Percentiles rank a stretch among this genome's conserved stretches.
These are phyloP conservation scores for Daedaleopsis nitida DNA, from an alignment of 768 basidiomycete species.

Conservation along the genomic window DNA sequence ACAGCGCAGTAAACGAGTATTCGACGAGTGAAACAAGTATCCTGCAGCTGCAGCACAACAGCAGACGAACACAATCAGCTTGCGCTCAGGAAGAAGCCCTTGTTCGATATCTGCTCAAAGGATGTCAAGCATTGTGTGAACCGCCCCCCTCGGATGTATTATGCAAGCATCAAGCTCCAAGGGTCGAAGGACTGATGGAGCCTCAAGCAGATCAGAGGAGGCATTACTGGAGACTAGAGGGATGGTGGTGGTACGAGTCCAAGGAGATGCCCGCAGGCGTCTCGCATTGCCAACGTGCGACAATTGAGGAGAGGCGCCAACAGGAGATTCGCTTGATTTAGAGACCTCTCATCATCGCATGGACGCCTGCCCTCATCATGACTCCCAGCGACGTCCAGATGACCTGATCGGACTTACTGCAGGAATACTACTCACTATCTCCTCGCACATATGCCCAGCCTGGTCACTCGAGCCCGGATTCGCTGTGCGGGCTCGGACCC, in stretches of 20 bases:
- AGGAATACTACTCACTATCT: too few relatives aligned
- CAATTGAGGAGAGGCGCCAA: too few relatives aligned
- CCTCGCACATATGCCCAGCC: too few relatives aligned
- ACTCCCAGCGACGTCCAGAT: too few relatives aligned
- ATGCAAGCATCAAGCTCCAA: background rate
- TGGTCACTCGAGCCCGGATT: too few relatives aligned
- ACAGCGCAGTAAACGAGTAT: background rate
- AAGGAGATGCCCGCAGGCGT: background rate
- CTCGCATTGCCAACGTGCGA: too few relatives aligned
- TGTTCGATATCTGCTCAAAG: background rate
- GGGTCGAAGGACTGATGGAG: background rate
- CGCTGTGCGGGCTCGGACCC: too few relatives aligned
- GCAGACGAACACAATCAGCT: background rate
- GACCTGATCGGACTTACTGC: too few relatives aligned
- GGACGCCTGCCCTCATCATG: too few relatives aligned
- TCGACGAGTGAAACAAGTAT: background rate
- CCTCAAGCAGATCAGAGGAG: background rate
- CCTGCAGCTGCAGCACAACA: background rate
- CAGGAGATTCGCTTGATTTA: too few relatives aligned
- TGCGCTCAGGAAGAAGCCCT: background rate
- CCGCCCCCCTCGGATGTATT: background rate
- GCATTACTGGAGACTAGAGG: background rate
- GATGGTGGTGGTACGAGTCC: background rate
- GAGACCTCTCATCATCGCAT: too few relatives aligned
- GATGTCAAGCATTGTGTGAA: background rate